Evolutionary conservation across 345 rosid genomes (phyloP).

Genomic region (Bruguiera gymnorhiza): DNA sequence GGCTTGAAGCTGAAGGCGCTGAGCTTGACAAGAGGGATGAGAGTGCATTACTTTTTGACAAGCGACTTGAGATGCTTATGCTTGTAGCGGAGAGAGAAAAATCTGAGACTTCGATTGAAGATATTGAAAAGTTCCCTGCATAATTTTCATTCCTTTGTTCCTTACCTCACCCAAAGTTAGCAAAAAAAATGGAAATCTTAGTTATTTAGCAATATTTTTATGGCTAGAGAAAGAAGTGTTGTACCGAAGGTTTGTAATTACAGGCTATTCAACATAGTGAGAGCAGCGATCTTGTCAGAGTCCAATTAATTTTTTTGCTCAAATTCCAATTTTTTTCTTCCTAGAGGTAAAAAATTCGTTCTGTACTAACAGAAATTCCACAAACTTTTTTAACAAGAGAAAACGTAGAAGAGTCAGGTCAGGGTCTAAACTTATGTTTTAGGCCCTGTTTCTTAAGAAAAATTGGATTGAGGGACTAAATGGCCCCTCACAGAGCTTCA

Average conservation of each 20-base stretch:
- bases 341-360: not conserved
- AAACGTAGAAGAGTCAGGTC: too few relatives aligned
- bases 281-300: not conserved
- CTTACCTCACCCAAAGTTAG: not conserved
- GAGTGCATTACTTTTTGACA: constrained; percentile 82
- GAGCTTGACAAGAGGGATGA: constrained; percentile 98
- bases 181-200: not conserved
- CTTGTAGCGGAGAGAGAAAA: constrained; percentile 70
- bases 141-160: constrained; percentile 12
- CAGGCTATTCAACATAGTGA: not conserved
- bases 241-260: not conserved
- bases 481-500: too few relatives aligned
- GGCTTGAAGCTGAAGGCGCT: constrained; percentile 97
- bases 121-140: constrained; percentile 19
- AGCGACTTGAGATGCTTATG: constrained; percentile 81
- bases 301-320: not conserved
- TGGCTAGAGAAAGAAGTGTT: not conserved
- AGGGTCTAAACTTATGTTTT: too few relatives aligned
- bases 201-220: not conserved
- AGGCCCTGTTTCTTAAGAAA: too few relatives aligned
- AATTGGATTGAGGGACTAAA: too few relatives aligned
- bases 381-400: too few relatives aligned
- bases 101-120: constrained; percentile 24
- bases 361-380: too few relatives aligned
- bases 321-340: not conserved